phyloP scores from a whole-genome alignment of 2,329 filamentous ascomycete genomes.

The Fusarium graminum region DNA sequence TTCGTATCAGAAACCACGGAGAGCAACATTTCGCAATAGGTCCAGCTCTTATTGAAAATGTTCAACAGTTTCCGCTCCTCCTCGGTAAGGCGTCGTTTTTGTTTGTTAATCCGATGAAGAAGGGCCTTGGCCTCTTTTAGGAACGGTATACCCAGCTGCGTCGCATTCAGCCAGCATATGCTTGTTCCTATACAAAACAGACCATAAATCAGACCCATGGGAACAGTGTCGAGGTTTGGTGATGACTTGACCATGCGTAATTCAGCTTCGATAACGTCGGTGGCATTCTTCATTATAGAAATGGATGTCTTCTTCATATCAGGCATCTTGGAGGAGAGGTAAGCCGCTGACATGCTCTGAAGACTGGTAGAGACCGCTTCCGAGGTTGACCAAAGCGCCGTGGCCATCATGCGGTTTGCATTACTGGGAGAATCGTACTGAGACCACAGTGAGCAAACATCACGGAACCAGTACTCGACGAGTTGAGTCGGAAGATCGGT shows the following conservation, averaged over 20 bases:
- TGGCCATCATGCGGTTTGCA: conserved; percentile 56
- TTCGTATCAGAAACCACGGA: conserved; percentile 55
- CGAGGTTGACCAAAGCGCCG: conserved; percentile 54
- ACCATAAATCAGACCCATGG: conserved; percentile 54
- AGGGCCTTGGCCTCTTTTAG: conserved; percentile 49
- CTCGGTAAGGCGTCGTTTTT: conserved; percentile 24
- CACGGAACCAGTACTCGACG: conserved; percentile 55
- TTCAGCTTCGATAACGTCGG: conserved; percentile 52
- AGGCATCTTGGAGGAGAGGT: conserved; percentile 52
- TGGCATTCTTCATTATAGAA: conserved; percentile 53
- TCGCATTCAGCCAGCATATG: conserved; percentile 56
- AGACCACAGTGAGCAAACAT: conserved; percentile 58
- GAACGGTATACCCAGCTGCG: conserved; percentile 51
- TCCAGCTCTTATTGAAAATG: conserved; percentile 57
- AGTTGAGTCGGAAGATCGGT: conserved; percentile 48
- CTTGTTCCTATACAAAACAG: conserved; percentile 58
- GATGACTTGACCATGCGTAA: conserved; percentile 44
- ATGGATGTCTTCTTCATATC: conserved; percentile 52
- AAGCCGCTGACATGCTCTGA: conserved; percentile 58
- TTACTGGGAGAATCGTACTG: conserved; percentile 57
- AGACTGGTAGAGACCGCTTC: conserved; percentile 56
- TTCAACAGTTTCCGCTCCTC: conserved; percentile 50
- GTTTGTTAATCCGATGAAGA: conserved; percentile 45
- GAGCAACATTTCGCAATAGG: conserved; percentile 58
- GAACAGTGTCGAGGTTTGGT: conserved; percentile 41